Evolutionary conservation across 768 basidiomycete genomes (phyloP).

Genomic region (Galerina sulciceps): DNA sequence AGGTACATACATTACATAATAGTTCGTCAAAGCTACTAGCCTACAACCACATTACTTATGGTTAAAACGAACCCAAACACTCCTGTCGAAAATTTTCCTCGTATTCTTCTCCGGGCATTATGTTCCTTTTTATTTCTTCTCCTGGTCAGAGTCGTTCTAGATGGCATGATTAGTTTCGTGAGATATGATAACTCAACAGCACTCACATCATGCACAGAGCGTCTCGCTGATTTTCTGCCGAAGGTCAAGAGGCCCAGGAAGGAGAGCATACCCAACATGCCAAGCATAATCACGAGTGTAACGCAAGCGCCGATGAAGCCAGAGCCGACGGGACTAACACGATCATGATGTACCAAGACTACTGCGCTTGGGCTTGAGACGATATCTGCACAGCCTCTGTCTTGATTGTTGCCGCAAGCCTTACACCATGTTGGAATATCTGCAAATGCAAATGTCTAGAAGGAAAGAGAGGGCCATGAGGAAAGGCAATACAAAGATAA

Average conservation of each 20-base stretch:
- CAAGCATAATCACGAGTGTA: conserved; percentile 44
- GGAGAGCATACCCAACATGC: conserved; percentile 39
- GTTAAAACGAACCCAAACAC: no score
- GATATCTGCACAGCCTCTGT: conserved; percentile 60
- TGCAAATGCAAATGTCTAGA: conserved; percentile 50
- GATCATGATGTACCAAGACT: conserved; percentile 30
- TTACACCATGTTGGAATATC: conserved; percentile 62
- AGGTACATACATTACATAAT: no score
- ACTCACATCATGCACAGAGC: not conserved
- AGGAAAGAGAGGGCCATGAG: no score
- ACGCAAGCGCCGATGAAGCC: conserved; percentile 70
- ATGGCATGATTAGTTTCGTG: not conserved
- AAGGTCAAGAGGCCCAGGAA: conserved; percentile 44
- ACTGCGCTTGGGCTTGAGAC: conserved; percentile 30
- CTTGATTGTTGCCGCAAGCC: conserved; percentile 57
- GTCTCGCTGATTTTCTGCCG: conserved; percentile 15
- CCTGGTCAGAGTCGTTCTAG: no score
- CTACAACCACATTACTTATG: no score
- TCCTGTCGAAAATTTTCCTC: no score
- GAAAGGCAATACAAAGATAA: not conserved
- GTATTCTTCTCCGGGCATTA: no score
- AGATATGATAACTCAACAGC: not conserved
- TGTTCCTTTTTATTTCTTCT: no score
- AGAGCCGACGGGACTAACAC: conserved; percentile 60
- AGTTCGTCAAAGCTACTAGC: no score